Evolutionary conservation across 345 rosid genomes (phyloP), one percentile per base, ranked within the genome.

Genomic region (Euphorbia peplus): DNA sequence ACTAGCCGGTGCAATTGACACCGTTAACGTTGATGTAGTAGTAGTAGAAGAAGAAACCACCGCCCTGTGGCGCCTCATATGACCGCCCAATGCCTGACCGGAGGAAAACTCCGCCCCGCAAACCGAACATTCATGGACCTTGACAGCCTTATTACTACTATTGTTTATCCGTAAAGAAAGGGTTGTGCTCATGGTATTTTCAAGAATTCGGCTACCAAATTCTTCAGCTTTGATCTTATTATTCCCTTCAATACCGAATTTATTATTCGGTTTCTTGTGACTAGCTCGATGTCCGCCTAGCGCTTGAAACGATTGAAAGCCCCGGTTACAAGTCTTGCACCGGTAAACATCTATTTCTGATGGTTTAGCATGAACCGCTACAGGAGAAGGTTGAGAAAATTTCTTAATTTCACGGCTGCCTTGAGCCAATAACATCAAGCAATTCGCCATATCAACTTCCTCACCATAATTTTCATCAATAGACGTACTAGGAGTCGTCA

Each of bases 31-130:
- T 9, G 73, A 8, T 1, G 52, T 12, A 0, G 39, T 44, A 16
- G 39, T 12, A 12, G 16, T 4, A 19, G 57, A 56, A 68, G 55
- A 18, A 13, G 64, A 47, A 8, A 72, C 21, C 3, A 89, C 80
- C 0, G 90, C 78, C 74, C 97, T 78, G 47, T 95, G 98, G 73
- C 98, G 79, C 82, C 99, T 80, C 99, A 95, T 95, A 66, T 95
- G 98, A 22, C 99, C 99, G 9, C 99, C 99, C 69, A 95, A 79
- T 4, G 99, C 98, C 84, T 95, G 99, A 21, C 99, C 99, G 0
- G 99, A 95, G 10, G 88, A 80, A 50, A 95, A 95, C 67, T 90
- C 97, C 0, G 88, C 90, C 12, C 98, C 98, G 48, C 98, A 95
- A 47, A 92, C 76, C 0, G 89, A 90, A 74, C 99, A 95, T 70